A percentile compares a stretch with the other conserved stretches of the same genome.
These are phyloP conservation scores for Nicotiana tomentosiformis DNA, from an alignment of 257 asterid species.

Conservation along the genomic window DNA sequence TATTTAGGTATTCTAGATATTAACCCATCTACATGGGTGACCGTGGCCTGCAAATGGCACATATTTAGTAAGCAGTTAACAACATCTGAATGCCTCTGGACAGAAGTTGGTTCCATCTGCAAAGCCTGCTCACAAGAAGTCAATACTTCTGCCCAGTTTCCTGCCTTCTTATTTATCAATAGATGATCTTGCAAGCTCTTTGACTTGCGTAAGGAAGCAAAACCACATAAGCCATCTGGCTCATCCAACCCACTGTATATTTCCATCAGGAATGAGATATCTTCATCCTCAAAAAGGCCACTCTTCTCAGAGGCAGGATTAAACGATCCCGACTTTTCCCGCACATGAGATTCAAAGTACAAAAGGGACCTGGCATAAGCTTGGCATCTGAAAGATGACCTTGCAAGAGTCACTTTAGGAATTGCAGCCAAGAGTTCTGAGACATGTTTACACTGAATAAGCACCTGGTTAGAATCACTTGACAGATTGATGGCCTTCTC, in stretches of 20 bases:
- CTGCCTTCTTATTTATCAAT: slow-evolving; percentile 82
- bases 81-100: slow-evolving; percentile 88
- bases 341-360: slow-evolving; percentile 85
- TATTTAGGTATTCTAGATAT: slow-evolving; percentile 68
- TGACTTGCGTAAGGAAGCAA: slow-evolving; percentile 85
- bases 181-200: slow-evolving; percentile 80
- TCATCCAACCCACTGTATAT: slow-evolving; percentile 87
- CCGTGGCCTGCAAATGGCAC: slow-evolving; percentile 95
- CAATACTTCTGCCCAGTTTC: slow-evolving; percentile 98
- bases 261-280: slow-evolving; percentile 85
- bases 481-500: slow-evolving; percentile 34
- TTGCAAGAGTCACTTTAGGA: slow-evolving; percentile 86
- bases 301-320: slow-evolving; percentile 87
- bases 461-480: slow-evolving; percentile 50
- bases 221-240: slow-evolving; percentile 94
- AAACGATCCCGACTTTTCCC: slow-evolving; percentile 81
- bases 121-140: slow-evolving; percentile 95
- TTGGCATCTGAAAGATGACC: slow-evolving; percentile 95
- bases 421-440: slow-evolving; percentile 78
- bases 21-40: slow-evolving; percentile 92
- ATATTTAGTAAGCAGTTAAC: slow-evolving; percentile 89
- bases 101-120: slow-evolving; percentile 86
- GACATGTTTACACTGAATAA: slow-evolving; percentile 76
- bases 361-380: slow-evolving; percentile 91
- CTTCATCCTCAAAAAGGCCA: slow-evolving; percentile 82